Base-by-base conservation (phyloP, 2,329 filamentous ascomycete species). In the Curvularia sp. region DNA sequence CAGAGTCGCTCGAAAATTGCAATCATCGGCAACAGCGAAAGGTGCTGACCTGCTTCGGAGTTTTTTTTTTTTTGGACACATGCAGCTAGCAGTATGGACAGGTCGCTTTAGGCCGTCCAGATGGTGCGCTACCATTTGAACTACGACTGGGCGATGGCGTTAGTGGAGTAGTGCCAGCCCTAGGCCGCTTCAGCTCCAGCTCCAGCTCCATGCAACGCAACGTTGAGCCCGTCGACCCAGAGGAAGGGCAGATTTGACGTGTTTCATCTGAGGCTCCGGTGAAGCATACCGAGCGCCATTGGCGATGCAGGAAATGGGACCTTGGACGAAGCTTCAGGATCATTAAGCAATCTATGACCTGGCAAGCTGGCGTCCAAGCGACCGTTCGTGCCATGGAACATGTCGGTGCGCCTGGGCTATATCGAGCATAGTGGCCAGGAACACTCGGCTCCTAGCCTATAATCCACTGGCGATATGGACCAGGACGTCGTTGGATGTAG, bases 281-380 rank as follows among this genome's bases (percentile, higher is more conserved):
- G 59, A 46, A 34, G 47, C 34, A 25, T 52, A 30, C 21, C 21
- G 28, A 21, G 47, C 42, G 55, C 61, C n/a, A 72, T 72, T 72
- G 68, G 70, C 57, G 49, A 39, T 46, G 9, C 41, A 18, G 42
- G 48, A 59, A 52, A 62, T 61, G 59, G 61, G 43, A 49, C 61
- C 53, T 57, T 21, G 25, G 55, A 56, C 59, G 56, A 51, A 60
- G 63, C 59, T 57, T 60, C 61, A 62, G 41, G 64, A 39, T 56
- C 48, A 58, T 59, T 65, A 59, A 72, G 71, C 66, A 64, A 48
- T 64, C 61, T 56, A 53, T 72, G 69, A 73, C 58, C 63, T 74
- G 72, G 71, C 71, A 72, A 53, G 50, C 61, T 60, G 59, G 57
- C 58, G 53, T 59, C 73, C 73, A 74, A 69, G 66, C 67, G 70